Base-by-base conservation (phyloP, 2,329 filamentous ascomycete genomes). In the Sporothrix curviconia region DNA sequence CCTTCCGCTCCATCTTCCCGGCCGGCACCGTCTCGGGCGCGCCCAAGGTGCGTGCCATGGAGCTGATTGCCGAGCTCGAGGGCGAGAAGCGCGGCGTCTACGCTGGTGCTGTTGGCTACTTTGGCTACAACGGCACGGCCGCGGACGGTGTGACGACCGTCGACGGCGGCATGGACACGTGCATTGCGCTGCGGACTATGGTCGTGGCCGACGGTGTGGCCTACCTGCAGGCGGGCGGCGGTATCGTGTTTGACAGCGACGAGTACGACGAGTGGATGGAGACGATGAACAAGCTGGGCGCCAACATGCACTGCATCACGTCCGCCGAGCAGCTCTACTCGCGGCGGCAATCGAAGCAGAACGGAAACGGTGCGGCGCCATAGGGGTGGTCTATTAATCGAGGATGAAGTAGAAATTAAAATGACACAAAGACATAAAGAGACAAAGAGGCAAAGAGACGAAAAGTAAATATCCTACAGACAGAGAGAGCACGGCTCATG, bases 31-130 rank as follows among this genome's bases (percentile, higher is more conserved):
- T 97, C 30, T 94, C 89, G 17, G 94, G 94, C 4, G 92, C 94
- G 4, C 94, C 94, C 58, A 99, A 99, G 75, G 91, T 99, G 56
- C 84, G 86, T 61, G 94, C 94, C 3, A 99, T 99, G 94, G 89
- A 96, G 74, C 78, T 99, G 61, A 99, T 99, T 66, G 91, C 89
- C 47, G 92, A 97, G 75, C 76, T 97, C 47, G 94, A 99, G 74
- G 78, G 82, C 63, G 94, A 99, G 79, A 96, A 96, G 78, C 81
- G 94, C 56, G 92, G 94, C 40, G 84, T 97, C 39, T 99, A 99
- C 69, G 94, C 94, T 8, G 94, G 94, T 28, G 94, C 94, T 0
- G 92, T 96, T 0, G 94, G 94, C 2, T 99, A 96, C 75, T 99
- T 96, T 72, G 92, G 92, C 9, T 97, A 95, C 68, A 84, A 85